Evolutionary conservation across 2,329 filamentous ascomycete genomes (phyloP).

Genomic region (Fusarium neocosmosporiellum): DNA sequence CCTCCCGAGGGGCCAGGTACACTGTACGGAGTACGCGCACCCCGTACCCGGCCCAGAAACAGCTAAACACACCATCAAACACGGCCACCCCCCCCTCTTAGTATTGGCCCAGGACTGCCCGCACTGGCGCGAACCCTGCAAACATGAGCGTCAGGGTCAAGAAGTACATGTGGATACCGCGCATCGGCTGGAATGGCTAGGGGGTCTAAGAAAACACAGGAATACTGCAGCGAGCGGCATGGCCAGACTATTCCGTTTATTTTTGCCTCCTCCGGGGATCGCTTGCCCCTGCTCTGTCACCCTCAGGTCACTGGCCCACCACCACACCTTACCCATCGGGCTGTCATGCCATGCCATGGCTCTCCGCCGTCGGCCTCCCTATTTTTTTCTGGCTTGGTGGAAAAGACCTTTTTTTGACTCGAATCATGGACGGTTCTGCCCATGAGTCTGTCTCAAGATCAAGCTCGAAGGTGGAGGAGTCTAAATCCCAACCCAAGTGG

Average conservation of each 20-base stretch:
- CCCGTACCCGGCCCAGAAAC: conserved; percentile 6
- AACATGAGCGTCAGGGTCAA: conserved; percentile 5
- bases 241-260: not conserved
- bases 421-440: conserved; percentile 12
- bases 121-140: conserved; percentile 8
- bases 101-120: conserved; percentile 5
- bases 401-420: conserved; percentile 32
- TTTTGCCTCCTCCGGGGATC: not conserved
- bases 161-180: not conserved
- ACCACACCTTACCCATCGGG: conserved; percentile 37
- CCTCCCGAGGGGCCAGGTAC: not conserved
- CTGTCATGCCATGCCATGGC: conserved; percentile 33
- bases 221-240: not conserved
- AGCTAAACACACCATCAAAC: conserved; percentile 16
- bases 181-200: not conserved
- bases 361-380: conserved; percentile 37
- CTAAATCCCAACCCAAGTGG: conserved; percentile 32
- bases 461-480: conserved; percentile 24
- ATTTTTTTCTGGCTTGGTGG: conserved; percentile 18
- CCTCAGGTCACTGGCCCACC: conserved; percentile 20
- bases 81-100: not conserved
- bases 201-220: not conserved
- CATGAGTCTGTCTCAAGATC: conserved; percentile 16
- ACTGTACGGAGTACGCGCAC: not conserved
- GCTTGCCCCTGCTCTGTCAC: not conserved